These are phyloP conservation scores for Pleurostoma richardsiae DNA, from an alignment of 2,329 filamentous ascomycete genomes.

Conservation along the genomic window DNA sequence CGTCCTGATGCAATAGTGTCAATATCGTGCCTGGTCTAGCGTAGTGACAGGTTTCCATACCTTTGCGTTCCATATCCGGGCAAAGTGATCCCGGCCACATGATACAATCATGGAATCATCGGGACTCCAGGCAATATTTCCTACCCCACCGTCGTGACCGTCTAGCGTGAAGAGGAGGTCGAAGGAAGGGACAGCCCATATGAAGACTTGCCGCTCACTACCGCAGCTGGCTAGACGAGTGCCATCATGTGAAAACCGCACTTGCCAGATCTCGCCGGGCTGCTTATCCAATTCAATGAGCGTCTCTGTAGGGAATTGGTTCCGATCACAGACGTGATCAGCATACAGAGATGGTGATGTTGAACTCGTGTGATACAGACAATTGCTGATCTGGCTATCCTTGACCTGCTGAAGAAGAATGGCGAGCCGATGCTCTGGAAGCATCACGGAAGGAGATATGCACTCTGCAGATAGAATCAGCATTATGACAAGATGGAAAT, in stretches of 20 bases:
- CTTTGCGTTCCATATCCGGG: constrained; percentile 68
- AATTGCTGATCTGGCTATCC: constrained; percentile 73
- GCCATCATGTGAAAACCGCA: constrained; percentile 87
- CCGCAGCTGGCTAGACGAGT: constrained; percentile 78
- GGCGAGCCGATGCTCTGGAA: constrained; percentile 85
- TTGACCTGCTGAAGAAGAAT: constrained; percentile 80
- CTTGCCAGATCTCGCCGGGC: constrained; percentile 82
- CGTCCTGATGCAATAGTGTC: constrained; percentile 41
- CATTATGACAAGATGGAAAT: constrained; percentile 1
- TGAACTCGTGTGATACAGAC: constrained; percentile 82
- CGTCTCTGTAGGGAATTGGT: constrained; percentile 71
- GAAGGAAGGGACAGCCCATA: constrained; percentile 76
- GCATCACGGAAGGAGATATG: constrained; percentile 95
- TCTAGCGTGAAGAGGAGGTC: constrained; percentile 55
- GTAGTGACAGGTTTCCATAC: constrained; percentile 36
- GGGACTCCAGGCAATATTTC: constrained; percentile 85
- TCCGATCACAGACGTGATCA: constrained; percentile 78
- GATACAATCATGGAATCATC: constrained; percentile 83
- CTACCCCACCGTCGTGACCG: constrained; percentile 66
- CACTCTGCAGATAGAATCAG: constrained; percentile 51
- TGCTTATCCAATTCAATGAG: constrained; percentile 68
- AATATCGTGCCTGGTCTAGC: not conserved
- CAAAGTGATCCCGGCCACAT: constrained; percentile 70
- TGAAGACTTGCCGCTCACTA: constrained; percentile 66
- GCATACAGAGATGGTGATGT: constrained; percentile 79